Percentiles rank a stretch among this genome's conserved stretches.
phyloP scores from a whole-genome alignment of 1,284 basidiomycete species.

The Golubevia sp. region DNA sequence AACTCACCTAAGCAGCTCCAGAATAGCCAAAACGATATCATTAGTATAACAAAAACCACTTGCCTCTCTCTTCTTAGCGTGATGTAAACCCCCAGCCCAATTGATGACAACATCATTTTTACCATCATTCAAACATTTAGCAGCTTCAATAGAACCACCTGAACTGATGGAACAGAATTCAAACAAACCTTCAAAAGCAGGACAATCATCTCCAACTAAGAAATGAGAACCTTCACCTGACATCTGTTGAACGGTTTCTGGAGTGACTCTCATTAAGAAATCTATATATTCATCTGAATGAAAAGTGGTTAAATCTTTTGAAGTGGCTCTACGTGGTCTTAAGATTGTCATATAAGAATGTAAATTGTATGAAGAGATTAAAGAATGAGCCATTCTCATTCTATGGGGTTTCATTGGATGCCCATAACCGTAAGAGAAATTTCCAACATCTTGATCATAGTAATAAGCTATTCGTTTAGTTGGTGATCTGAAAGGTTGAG shows the following conservation, averaged over 20 bases:
- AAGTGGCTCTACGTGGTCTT: not conserved
- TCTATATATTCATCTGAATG: not conserved
- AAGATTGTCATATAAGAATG: not conserved
- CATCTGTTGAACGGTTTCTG: constrained; percentile 63
- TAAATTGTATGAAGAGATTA: not conserved
- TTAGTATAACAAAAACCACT: constrained; percentile 98
- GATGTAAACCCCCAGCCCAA: constrained; percentile 96
- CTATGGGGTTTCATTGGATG: constrained; percentile 89
- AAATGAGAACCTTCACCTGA: constrained; percentile 74
- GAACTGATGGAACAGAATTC: constrained; percentile 97
- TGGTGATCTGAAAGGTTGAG: no score
- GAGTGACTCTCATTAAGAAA: not conserved
- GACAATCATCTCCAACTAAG: constrained; percentile 91
- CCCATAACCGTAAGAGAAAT: constrained; percentile 82
- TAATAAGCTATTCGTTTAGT: no score
- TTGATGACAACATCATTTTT: constrained; percentile 91
- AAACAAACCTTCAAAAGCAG: constrained; percentile 92
- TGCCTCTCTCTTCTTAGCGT: constrained; percentile 96
- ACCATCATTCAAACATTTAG: constrained; percentile 78
- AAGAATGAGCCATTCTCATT: constrained; percentile 45
- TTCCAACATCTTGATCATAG: constrained; percentile 70
- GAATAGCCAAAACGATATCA: constrained; percentile 66
- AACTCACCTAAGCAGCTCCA: constrained; percentile 46
- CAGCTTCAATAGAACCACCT: constrained; percentile 80
- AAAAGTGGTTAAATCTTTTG: not conserved